Evolutionary conservation across 441 rosid species (phyloP).

Genomic region (Eutrema salsugineum): DNA sequence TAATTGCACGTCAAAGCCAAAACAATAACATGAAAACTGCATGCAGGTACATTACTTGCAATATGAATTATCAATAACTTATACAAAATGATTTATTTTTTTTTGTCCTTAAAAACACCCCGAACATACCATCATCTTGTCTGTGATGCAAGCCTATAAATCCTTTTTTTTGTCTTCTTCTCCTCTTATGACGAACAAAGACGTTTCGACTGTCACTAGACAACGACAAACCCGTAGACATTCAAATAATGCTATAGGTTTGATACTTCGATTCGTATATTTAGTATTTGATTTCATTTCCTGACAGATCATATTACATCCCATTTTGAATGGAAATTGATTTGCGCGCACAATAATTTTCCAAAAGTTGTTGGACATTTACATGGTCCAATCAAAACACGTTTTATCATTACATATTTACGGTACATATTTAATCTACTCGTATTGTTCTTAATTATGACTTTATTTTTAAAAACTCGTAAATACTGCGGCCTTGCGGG

Average conservation of each 20-base stretch:
- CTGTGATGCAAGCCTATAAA: background rate
- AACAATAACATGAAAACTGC: constrained; percentile 12
- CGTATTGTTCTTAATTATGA: too few species aligned
- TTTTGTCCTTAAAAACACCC: constrained; percentile 1
- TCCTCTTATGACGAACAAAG: background rate
- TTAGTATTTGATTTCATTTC: background rate
- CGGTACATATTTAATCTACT: too few species aligned
- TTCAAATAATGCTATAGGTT: background rate
- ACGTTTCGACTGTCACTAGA: constrained; percentile 20
- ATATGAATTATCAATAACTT: background rate
- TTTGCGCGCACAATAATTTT: too few species aligned
- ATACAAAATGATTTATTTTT: background rate
- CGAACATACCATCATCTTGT: background rate
- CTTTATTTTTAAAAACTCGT: too few species aligned
- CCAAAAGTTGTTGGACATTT: too few species aligned
- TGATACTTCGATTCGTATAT: background rate
- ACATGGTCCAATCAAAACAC: too few species aligned
- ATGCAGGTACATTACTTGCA: constrained; percentile 8
- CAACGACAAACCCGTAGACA: background rate
- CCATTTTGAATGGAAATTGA: background rate
- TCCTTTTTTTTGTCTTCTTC: background rate
- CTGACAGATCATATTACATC: background rate
- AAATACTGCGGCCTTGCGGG: too few species aligned
- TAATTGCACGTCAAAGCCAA: background rate
- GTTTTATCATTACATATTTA: too few species aligned